Base-by-base conservation (phyloP, 73 alveolate genomes). In the Stentor coeruleus region DNA sequence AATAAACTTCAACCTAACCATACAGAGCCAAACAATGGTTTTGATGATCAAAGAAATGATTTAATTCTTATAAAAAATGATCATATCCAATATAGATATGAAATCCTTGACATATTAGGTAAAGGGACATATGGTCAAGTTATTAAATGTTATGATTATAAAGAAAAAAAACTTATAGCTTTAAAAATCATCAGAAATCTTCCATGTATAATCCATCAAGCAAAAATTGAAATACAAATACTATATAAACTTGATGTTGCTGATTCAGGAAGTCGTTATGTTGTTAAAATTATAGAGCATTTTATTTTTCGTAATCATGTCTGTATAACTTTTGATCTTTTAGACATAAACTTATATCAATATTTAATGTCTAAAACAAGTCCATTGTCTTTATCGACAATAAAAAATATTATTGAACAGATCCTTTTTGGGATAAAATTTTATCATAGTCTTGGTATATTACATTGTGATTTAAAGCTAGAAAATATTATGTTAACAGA, bases 391-490 rank as follows among this genome's bases (percentile, higher is more conserved):
- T 35, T 81, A 4, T 55, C 20, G 59, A 11, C 33, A 4, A 37
- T 81, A 30, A 81, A 42, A 42, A 11, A 3, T n/a, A 26, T 59
- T 35, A 38, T 82, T 20, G 20, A 40, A 55, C 59, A 59, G 83
- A 59, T 81, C 14, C 4, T 81, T 6, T 31, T 35, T 35, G 82
- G 57, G 0, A 36, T 81, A 1, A 3, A 55, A 20, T 59, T 73
- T 49, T 30, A 81, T 14, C 73, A 49, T 20, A 49, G 66, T 49
- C 66, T 59, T 15, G 35, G 35, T 3, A 35, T 81, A 28, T 30
- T 81, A 6, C 87, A 81, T 39, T 58, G 82, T 1, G 87, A 81
- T 39, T 33, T 81, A 38, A 81, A 81, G 38, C 87, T 82, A 15
- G 87, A 81, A 35, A 81, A 81, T 35, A 59, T 81, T 66, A 58